Evolutionary conservation across 257 asterid species (phyloP).

Genomic region (Solanum megistacrolobum): DNA sequence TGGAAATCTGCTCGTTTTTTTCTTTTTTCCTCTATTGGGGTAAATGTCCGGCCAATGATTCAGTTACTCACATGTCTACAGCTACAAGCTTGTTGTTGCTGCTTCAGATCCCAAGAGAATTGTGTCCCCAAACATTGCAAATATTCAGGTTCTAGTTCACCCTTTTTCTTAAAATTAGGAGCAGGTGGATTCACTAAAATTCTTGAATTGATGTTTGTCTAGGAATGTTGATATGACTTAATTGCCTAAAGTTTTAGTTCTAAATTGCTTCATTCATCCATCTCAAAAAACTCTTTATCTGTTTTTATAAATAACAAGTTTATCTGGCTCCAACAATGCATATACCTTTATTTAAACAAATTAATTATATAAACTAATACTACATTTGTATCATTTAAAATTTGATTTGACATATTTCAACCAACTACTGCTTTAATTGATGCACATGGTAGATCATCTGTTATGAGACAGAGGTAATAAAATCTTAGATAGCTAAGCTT

Average conservation of each 20-base stretch:
- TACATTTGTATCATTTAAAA: not conserved
- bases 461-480: not conserved
- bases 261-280: not conserved
- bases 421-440: not conserved
- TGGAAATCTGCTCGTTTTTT: not conserved
- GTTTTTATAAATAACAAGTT: not conserved
- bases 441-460: not conserved
- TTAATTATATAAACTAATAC: not conserved
- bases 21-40: not conserved
- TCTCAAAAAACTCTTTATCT: not conserved
- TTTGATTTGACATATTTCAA: not conserved
- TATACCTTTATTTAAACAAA: not conserved
- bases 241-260: not conserved
- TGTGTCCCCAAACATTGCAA: conserved; percentile 62
- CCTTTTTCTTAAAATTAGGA: not conserved
- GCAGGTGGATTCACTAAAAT: not conserved
- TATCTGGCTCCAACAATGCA: not conserved
- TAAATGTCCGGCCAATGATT: not conserved
- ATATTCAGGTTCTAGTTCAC: conserved; percentile 61
- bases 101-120: conserved; percentile 89
- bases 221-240: not conserved
- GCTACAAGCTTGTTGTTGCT: conserved; percentile 84
- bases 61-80: conserved; percentile 16
- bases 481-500: not conserved
- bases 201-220: not conserved